These are phyloP conservation scores for Inga leiocalycina DNA, from an alignment of 306 rosid species.

Conservation along the genomic window DNA sequence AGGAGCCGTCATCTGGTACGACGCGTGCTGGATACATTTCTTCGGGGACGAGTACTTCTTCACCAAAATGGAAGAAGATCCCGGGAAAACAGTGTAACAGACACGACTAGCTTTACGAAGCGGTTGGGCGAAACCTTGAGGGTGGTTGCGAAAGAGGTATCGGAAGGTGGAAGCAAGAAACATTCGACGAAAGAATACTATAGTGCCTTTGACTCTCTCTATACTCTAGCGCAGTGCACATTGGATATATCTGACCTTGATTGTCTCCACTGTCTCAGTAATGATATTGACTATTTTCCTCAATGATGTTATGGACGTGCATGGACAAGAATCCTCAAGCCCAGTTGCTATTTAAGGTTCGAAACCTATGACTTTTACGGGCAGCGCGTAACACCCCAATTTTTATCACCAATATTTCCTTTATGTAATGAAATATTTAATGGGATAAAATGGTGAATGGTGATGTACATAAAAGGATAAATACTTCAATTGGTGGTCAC, in stretches of 20 bases:
- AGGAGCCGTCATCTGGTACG: conserved; percentile 31
- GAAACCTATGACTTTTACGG: not conserved
- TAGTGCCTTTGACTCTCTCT: not conserved
- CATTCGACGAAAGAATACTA: conserved; percentile 16
- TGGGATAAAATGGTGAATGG: too few relatives aligned
- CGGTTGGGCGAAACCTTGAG: not conserved
- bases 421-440: too few relatives aligned
- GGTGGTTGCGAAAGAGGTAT: not conserved
- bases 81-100: not conserved
- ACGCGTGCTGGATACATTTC: conserved; percentile 33
- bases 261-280: conserved; percentile 11
- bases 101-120: not conserved
- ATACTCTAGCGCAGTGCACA: conserved; percentile 26
- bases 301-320: not conserved
- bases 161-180: conserved; percentile 6
- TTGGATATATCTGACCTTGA: not conserved
- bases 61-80: not conserved
- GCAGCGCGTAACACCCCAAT: too few relatives aligned
- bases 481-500: too few relatives aligned
- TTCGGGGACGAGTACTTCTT: conserved; percentile 25
- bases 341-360: conserved; percentile 4
- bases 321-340: not conserved
- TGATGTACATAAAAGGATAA: too few relatives aligned
- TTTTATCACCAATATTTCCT: too few relatives aligned
- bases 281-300: not conserved